phyloP scores from a whole-genome alignment of 2,329 filamentous ascomycete species.

The Fusarium heterosporum region DNA sequence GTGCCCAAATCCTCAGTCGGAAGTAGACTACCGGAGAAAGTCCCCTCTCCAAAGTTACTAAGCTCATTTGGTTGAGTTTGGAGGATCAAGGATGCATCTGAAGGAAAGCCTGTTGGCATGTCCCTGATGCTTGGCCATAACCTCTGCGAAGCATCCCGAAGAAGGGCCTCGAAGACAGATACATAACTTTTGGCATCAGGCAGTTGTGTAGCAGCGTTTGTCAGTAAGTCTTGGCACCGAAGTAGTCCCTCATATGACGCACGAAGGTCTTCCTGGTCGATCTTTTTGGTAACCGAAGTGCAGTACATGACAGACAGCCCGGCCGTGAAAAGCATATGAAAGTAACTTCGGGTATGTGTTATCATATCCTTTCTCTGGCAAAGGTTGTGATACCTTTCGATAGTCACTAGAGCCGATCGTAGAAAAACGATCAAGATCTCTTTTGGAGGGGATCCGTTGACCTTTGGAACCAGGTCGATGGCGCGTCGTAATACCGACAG shows the following conservation, averaged over 20 bases:
- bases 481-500: conserved; percentile 56
- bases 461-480: conserved; percentile 54
- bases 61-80: neutral
- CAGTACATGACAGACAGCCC: conserved; percentile 54
- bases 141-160: conserved; percentile 17
- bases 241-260: neutral
- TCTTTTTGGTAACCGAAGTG: conserved; percentile 32
- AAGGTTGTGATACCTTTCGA: conserved; percentile 54
- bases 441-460: conserved; percentile 49
- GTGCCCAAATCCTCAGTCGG: neutral
- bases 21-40: fast-evolving
- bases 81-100: neutral
- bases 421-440: conserved; percentile 52
- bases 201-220: conserved; percentile 16
- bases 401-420: conserved; percentile 52
- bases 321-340: conserved; percentile 60
- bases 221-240: neutral
- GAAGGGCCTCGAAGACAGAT: conserved; percentile 34
- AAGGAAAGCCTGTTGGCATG: fast-evolving
- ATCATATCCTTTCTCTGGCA: conserved; percentile 50
- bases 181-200: conserved; percentile 37
- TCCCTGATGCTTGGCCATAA: neutral
- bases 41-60: neutral
- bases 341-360: conserved; percentile 61
- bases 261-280: conserved; percentile 3